Base-by-base conservation (phyloP, 2,329 filamentous ascomycete species). In the Phoma sp. region DNA sequence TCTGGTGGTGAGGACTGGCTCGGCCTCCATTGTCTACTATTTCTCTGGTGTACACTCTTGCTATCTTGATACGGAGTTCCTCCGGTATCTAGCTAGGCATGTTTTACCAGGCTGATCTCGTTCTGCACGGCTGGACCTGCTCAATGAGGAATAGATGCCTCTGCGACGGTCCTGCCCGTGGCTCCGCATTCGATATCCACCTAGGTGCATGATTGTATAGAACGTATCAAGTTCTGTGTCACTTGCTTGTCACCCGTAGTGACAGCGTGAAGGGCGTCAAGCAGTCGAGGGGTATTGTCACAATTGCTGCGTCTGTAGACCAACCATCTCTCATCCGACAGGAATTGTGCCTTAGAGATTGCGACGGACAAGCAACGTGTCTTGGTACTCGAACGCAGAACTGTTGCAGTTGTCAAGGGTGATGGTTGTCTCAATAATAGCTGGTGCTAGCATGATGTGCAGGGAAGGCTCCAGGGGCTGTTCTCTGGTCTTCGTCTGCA, bases 381-480 rank as follows among this genome's bases (percentile, higher is more conserved):
- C 32, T 22, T 45, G 36, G 17, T 25, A 17, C 24, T 17, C 6
- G n/a, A 38, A 15, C 21, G 39, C 25, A 12, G 37, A 27, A 10
- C 7, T 6, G 12, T 12, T 4, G 10, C 19, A 25, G 8, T 32
- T 19, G 7, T 31, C 5, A 32, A 19, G 22, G 12, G 25, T 15
- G 19, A 33, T n/a, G 17, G n/a, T 2, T 45, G 15, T 37, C 33
- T 74, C 58, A 75, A 54, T 73, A 75, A 31, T 74, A 74, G 38
- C 59, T 69, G 7, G 65, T 61, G 12, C 63, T 65, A 6, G 63
- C 61, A 39, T 62, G 44, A 58, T 76, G 75, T 15, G 72, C 72
- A 10, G 74, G 74, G 47, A 76, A 77, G 0, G 73, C 74, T 22
- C 75, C 74, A 6, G 72, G 69, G 25, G 61, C 54, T 43, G 22